Conservation (phyloP, 2,329 filamentous ascomycete genomes). For the Exophiala viscosa region DNA sequence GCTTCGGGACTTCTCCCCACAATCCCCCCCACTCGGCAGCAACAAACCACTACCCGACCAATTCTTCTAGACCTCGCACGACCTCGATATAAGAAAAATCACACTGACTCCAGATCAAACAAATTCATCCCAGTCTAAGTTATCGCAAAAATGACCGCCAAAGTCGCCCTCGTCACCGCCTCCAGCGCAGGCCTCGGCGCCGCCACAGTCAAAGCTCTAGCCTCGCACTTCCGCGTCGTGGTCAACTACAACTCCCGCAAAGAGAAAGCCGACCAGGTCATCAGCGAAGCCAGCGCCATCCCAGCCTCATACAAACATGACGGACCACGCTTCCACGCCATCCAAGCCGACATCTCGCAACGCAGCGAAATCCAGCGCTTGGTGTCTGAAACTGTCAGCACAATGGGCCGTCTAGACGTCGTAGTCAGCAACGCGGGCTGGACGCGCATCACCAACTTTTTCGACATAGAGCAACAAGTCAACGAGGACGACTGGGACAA, state of each 20-base stretch:
- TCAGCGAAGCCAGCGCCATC: slow-evolving; percentile 24
- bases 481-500: slow-evolving; percentile 56
- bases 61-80: too few relatives aligned
- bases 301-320: slow-evolving; percentile 1
- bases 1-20: too few relatives aligned
- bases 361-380: slow-evolving; percentile 34
- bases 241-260: slow-evolving; percentile 28
- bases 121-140: too few relatives aligned
- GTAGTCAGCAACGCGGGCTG: slow-evolving; percentile 42
- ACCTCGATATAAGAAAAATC: too few relatives aligned
- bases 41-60: too few relatives aligned
- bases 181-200: slow-evolving; percentile 28
- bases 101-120: too few relatives aligned
- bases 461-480: slow-evolving; percentile 19
- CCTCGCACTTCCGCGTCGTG: slow-evolving; percentile 26
- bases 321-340: slow-evolving; percentile 24
- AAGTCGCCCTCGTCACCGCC: slow-evolving; percentile 29
- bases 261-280: slow-evolving; percentile 27
- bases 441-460: slow-evolving; percentile 37
- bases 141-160: background rate
- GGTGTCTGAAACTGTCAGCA: slow-evolving; percentile 41
- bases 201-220: slow-evolving; percentile 28
- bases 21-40: too few relatives aligned
- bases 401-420: slow-evolving; percentile 47
- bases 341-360: slow-evolving; percentile 27